Percentiles rank a stretch among this genome's conserved stretches.
Evolutionary conservation across 1,284 basidiomycete species (phyloP).

Genomic region (Sphaerobolus stellatus): DNA sequence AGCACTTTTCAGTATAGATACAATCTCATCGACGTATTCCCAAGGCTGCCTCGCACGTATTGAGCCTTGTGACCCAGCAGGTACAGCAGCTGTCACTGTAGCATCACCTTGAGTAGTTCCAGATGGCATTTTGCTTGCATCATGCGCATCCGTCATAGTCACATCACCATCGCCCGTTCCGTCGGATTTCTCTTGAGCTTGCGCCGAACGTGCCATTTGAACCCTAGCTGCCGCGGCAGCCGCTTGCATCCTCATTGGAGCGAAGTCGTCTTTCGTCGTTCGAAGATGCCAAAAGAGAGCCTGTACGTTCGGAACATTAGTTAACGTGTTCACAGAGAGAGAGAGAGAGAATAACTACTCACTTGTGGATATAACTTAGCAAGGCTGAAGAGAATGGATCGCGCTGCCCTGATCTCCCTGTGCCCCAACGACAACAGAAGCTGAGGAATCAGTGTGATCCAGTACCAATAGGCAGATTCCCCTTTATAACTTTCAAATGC

Average conservation of each 20-base stretch:
- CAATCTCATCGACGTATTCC: conserved; percentile 94
- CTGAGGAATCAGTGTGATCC: conserved; percentile 98
- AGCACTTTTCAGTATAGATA: conserved; percentile 93
- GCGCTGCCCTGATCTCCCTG: conserved; percentile 90
- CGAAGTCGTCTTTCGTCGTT: conserved; percentile 89
- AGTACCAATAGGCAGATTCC: conserved; percentile 97
- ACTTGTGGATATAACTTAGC: conserved; percentile 95
- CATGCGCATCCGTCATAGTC: conserved; percentile 6
- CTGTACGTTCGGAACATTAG: conserved; percentile 47
- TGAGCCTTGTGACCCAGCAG: not conserved
- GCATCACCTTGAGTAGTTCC: conserved; percentile 12
- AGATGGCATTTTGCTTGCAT: conserved; percentile 12
- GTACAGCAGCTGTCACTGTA: conserved; percentile 17
- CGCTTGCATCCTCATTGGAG: conserved; percentile 47
- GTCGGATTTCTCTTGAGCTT: conserved; percentile 16
- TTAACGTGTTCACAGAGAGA: not conserved
- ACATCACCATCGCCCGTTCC: conserved; percentile 11
- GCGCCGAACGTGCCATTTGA: conserved; percentile 14
- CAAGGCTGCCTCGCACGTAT: conserved; percentile 66
- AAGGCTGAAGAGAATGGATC: conserved; percentile 86
- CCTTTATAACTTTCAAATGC: conserved; percentile 98
- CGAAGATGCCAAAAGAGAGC: conserved; percentile 95
- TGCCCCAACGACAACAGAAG: conserved; percentile 89
- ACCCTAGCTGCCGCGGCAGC: conserved; percentile 37
- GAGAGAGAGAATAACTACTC: conserved; percentile 25